Conservation (phyloP, 2,329 filamentous ascomycete species). For the Trichophyton mentagrophytes region DNA sequence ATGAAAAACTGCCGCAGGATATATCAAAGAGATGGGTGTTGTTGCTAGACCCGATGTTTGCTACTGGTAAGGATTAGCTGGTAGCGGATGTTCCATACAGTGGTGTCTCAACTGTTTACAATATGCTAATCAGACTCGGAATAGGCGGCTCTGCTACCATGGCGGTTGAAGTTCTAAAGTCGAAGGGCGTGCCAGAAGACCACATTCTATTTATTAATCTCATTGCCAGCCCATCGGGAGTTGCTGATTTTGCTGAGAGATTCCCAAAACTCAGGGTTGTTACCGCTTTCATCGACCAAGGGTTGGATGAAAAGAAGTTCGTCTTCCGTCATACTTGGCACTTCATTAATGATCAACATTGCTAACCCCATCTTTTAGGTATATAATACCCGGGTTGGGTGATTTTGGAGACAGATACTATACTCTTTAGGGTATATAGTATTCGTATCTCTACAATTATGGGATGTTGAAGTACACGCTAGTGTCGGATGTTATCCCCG, state of each 20-base stretch:
- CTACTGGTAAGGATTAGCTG: conserved; percentile 55
- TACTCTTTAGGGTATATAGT: conserved; percentile 49
- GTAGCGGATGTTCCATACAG: neutral
- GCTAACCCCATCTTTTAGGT: conserved; percentile 44
- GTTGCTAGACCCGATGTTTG: conserved; percentile 96
- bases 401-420: conserved; percentile 96
- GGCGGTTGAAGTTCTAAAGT: conserved; percentile 86
- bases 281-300: conserved; percentile 90
- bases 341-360: conserved; percentile 5
- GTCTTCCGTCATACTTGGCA: conserved; percentile 22
- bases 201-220: conserved; percentile 92
- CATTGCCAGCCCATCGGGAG: conserved; percentile 91
- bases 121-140: neutral
- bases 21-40: conserved; percentile 89
- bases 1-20: conserved; percentile 92
- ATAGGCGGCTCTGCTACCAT: conserved; percentile 87
- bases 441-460: neutral
- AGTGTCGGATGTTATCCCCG: neutral
- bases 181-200: conserved; percentile 83
- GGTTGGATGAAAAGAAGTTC: conserved; percentile 96
- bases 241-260: conserved; percentile 73
- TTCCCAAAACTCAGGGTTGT: conserved; percentile 86
- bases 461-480: neutral
- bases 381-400: conserved; percentile 85
- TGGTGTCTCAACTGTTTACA: neutral